These are phyloP conservation scores for Lupinus albus DNA, from an alignment of 306 rosid genomes.

Conservation along the genomic window DNA sequence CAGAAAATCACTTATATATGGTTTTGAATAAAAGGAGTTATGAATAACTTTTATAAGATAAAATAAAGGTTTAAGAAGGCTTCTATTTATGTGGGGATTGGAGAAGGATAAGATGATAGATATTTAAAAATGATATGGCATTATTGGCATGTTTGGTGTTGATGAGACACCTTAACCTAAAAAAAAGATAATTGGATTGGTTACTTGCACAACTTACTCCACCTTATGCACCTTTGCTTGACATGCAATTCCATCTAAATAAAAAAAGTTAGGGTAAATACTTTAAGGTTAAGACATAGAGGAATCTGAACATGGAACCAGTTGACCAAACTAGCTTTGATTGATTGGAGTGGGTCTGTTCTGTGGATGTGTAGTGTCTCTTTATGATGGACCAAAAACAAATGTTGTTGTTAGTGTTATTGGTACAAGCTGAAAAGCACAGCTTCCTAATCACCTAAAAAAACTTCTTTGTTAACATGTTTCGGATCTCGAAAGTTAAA, in stretches of 20 bases:
- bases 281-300: neutral
- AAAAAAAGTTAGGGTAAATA: conserved; percentile 3
- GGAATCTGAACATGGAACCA: conserved; percentile 5
- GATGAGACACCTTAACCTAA: conserved; percentile 50
- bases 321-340: conserved; percentile 48
- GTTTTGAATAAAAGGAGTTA: conserved; percentile 23
- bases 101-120: neutral
- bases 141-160: conserved; percentile 48
- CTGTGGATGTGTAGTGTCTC: neutral
- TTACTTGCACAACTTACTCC: conserved; percentile 40
- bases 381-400: neutral
- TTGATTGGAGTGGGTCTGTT: conserved; percentile 43
- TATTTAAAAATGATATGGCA: neutral
- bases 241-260: conserved; percentile 37
- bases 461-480: neutral
- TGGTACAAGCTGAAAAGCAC: neutral
- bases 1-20: conserved; percentile 9
- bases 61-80: neutral
- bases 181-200: conserved; percentile 27
- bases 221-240: conserved; percentile 56
- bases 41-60: conserved; percentile 2
- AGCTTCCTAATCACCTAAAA: neutral
- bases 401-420: conserved; percentile 46
- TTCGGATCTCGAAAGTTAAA: no score
- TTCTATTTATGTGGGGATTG: neutral